Conservation (phyloP, 345 rosid genomes). For the Corchorus capsularis region DNA sequence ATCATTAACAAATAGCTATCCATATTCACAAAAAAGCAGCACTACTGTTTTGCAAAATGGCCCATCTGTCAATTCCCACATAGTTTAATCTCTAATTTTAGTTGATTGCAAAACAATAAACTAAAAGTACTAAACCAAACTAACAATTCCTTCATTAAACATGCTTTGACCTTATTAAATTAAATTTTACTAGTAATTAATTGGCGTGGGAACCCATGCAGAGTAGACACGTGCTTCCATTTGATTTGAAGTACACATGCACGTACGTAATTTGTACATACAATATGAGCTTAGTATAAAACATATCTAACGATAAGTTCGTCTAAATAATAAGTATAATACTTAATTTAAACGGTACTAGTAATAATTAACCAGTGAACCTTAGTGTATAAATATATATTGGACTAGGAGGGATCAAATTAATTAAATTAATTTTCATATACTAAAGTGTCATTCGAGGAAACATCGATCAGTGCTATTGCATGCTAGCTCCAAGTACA, state of each 20-base stretch:
- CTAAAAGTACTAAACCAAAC: too few species aligned
- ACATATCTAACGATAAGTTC: too few species aligned
- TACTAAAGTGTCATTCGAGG: constrained; percentile 9
- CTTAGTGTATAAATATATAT: too few species aligned
- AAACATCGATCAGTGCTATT: constrained; percentile 11
- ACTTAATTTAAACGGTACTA: too few species aligned
- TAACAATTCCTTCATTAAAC: neutral
- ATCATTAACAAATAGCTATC: neutral
- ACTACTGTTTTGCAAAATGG: neutral
- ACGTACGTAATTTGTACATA: constrained; percentile 29
- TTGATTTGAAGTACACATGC: constrained; percentile 35
- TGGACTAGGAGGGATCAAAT: too few species aligned
- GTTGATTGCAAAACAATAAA: too few species aligned
- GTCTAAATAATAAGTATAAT: too few species aligned
- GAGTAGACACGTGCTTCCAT: constrained; percentile 23
- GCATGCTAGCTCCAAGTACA: neutral
- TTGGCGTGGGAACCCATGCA: constrained; percentile 10
- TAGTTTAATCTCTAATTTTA: neutral
- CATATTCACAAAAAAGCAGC: neutral
- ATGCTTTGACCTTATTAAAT: constrained; percentile 13
- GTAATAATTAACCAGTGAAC: too few species aligned
- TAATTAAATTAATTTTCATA: too few species aligned
- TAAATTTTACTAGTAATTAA: too few species aligned
- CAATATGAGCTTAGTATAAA: neutral
- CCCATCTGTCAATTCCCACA: constrained; percentile 16